Evolutionary conservation across 352 stramenopile genomes (phyloP), one percentile per base, ranked within the genome.

Genomic region (Phytophthora pluvialis): DNA sequence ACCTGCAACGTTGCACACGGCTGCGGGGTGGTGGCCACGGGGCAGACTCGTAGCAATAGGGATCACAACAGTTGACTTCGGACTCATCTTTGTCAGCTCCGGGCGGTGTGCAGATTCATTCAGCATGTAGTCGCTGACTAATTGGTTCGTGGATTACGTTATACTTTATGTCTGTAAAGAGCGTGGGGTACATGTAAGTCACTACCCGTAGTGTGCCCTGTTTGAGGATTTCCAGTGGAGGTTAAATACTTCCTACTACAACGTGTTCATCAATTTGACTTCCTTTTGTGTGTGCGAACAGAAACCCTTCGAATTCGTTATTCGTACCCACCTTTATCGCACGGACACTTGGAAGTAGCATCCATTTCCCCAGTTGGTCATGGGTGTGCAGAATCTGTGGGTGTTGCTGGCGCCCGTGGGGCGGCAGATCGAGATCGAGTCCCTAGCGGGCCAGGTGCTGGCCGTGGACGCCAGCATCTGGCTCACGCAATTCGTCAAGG

Each of bases 301-400:
- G 21, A 21, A 21, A 1, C 21, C 21, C 21, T 1, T 21, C 21
- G 21, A 21, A 49, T 2, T 47, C 21, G 40, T 28, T 32, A n/a
- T 29, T n/a, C 32, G 16, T 47, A 47, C 8, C 40, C 21, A 47
- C 18, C 10, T 31, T 31, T 16, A 21, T 21, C 21, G 21, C 21
- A 21, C 21, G 21, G 21, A 21, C 21, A 21, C 21, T 21, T n/a
- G n/a, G n/a, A n/a, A n/a, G n/a, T n/a, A n/a, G 21, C 21, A 21
- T 21, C 21, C 21, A 21, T 42, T 42, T 42, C 16, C 5, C 16
- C 49, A 53, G 29, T 40, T 21, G 12, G 21, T 15, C 45, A 99
- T 99, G 98, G 98, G 98, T 36, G 98, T 99, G 15, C 95, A 99
- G 71, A 98, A 98, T 67, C 83, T 99, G 45, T 99, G 98, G 98